These are phyloP conservation scores for Pseudoturritis turrita DNA, from an alignment of 345 rosid species.

Conservation along the genomic window DNA sequence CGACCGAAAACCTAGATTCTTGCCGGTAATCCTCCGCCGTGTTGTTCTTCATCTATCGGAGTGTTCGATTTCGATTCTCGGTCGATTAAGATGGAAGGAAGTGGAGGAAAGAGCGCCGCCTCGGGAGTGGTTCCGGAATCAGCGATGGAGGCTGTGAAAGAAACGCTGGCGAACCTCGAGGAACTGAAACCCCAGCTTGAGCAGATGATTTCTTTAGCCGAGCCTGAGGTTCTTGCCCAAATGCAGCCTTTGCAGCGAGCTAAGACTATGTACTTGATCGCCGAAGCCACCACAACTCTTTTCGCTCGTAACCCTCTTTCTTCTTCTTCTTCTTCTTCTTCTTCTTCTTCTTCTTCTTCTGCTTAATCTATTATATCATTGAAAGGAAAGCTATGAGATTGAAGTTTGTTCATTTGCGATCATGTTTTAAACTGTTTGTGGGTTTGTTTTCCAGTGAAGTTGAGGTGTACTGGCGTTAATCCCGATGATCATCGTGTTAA, in stretches of 20 bases:
- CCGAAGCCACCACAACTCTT: conserved; percentile 66
- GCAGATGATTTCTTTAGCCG: conserved; percentile 48
- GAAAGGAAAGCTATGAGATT: background rate
- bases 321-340: background rate
- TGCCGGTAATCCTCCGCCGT: background rate
- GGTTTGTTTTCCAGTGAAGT: conserved; percentile 51
- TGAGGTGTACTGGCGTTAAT: conserved; percentile 73
- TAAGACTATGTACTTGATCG: conserved; percentile 52
- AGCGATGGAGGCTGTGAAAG: conserved; percentile 60
- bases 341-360: background rate
- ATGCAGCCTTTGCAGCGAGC: conserved; percentile 76
- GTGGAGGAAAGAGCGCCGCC: conserved; percentile 24
- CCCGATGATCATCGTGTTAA: conserved; percentile 84
- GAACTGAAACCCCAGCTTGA: conserved; percentile 49
- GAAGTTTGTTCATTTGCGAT: background rate
- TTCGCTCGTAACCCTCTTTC: conserved; percentile 41
- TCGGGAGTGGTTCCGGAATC: conserved; percentile 49
- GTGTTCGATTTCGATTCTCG: background rate
- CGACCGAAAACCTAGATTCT: conserved; percentile 15
- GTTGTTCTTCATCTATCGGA: background rate
- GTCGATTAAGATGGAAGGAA: conserved; percentile 36
- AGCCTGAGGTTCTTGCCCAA: conserved; percentile 58
- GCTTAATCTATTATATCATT: background rate
- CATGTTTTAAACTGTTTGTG: background rate
- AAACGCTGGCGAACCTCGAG: conserved; percentile 40